Evolutionary conservation across 2,329 filamentous ascomycete species (phyloP).

Genomic region (Endoconidiophora polonica): DNA sequence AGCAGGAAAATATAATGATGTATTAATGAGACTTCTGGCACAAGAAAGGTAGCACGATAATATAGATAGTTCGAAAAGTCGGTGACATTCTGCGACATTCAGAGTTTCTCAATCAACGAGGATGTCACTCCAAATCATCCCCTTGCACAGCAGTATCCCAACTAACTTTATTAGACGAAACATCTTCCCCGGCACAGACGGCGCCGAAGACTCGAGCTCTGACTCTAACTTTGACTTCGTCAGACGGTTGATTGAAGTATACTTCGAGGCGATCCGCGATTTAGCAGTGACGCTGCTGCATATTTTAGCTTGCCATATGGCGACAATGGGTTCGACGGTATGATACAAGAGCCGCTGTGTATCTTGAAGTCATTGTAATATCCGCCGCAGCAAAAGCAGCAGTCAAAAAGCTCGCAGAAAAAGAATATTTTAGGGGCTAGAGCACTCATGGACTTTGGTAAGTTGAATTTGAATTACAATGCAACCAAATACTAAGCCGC

Average conservation of each 20-base stretch:
- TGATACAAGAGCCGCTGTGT: too few species aligned
- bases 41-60: too few species aligned
- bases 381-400: too few species aligned
- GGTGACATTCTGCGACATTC: constrained; percentile 17
- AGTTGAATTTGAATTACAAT: too few species aligned
- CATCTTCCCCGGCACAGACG: constrained; percentile 25
- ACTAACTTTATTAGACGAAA: constrained; percentile 26
- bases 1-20: too few species aligned
- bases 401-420: too few species aligned
- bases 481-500: too few species aligned
- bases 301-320: not conserved
- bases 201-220: constrained; percentile 16
- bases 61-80: not conserved
- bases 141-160: constrained; percentile 24
- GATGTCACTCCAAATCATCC: constrained; percentile 16
- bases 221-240: constrained; percentile 19
- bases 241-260: constrained; percentile 23
- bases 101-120: too few species aligned
- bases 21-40: too few species aligned
- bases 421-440: too few species aligned
- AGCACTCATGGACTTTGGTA: too few species aligned
- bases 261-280: constrained; percentile 26
- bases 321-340: not conserved
- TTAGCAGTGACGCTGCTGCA: constrained; percentile 19
- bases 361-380: too few species aligned